Percentiles rank a stretch among this genome's conserved stretches.
These are phyloP conservation scores for Flaveria bidentis DNA, from an alignment of 129 eudicot genomes.

Conservation along the genomic window DNA sequence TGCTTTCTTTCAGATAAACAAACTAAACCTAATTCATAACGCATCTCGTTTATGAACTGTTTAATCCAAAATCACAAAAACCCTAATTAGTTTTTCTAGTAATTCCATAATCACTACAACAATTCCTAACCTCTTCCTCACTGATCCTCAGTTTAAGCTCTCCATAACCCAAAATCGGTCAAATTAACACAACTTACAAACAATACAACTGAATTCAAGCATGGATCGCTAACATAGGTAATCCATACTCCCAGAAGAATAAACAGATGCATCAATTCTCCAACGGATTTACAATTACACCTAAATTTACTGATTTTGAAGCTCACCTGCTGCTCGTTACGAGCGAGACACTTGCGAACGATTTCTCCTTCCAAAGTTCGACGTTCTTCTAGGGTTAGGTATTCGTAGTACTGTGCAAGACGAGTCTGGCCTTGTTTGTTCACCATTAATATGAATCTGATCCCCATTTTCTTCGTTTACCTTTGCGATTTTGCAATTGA, in stretches of 20 bases:
- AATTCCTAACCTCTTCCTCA: neutral
- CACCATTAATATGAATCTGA: slow-evolving; percentile 94
- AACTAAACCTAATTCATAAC: neutral
- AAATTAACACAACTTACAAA: neutral
- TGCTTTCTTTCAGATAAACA: neutral
- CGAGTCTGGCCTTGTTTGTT: slow-evolving; percentile 99
- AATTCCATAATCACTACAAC: neutral
- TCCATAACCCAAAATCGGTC: neutral
- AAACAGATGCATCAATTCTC: neutral
- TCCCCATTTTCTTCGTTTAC: slow-evolving; percentile 51
- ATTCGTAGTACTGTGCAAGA: slow-evolving; percentile 92
- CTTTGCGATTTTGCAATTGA: neutral
- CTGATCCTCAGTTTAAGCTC: neutral
- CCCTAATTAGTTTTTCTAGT: neutral
- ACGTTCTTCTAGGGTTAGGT: slow-evolving; percentile 84
- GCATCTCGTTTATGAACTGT: neutral
- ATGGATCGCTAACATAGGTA: neutral
- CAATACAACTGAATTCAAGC: neutral
- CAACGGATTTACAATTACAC: neutral
- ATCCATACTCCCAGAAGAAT: neutral
- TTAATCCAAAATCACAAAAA: neutral
- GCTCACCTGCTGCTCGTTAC: slow-evolving; percentile 85
- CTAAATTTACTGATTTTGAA: neutral
- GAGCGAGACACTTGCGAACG: slow-evolving; percentile 98
- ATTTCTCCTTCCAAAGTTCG: slow-evolving; percentile 96